Evolutionary conservation across 495 filamentous ascomycete species (phyloP).

Genomic region (Amorphotheca resinae): DNA sequence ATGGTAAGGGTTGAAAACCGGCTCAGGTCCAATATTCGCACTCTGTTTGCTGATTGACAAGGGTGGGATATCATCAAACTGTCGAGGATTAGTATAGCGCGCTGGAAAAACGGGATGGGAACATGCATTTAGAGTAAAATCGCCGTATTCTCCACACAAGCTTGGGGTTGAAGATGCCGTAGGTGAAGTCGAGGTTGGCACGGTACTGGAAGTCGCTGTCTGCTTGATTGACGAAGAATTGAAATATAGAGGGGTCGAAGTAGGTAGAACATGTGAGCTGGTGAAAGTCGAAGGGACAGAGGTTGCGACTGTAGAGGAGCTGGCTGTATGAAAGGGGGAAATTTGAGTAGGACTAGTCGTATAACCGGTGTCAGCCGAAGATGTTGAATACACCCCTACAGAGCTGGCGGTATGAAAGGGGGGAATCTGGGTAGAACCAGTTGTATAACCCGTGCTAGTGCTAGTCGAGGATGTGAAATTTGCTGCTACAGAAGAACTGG

Average conservation of each 20-base stretch:
- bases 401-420: neutral
- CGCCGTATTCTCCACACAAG: slow-evolving; percentile 15
- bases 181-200: slow-evolving; percentile 1
- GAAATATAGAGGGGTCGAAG: neutral
- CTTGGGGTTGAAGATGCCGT: slow-evolving; percentile 6
- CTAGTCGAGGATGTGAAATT: neutral
- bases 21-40: slow-evolving; percentile 8
- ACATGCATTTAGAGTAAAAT: slow-evolving; percentile 20
- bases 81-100: slow-evolving; percentile 1
- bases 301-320: neutral
- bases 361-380: neutral
- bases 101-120: neutral
- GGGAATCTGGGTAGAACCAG: neutral
- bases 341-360: neutral
- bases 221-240: neutral
- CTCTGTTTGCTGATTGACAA: slow-evolving; percentile 6
- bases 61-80: slow-evolving; percentile 23
- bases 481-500: neutral
- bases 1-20: slow-evolving; percentile 20
- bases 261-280: neutral
- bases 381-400: neutral
- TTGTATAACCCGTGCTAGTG: neutral
- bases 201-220: neutral
- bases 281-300: neutral
- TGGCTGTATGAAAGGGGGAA: neutral